Conservation (phyloP, 192 early-diverging fungal genomes). For the Phlyctochytrium planicorne region DNA sequence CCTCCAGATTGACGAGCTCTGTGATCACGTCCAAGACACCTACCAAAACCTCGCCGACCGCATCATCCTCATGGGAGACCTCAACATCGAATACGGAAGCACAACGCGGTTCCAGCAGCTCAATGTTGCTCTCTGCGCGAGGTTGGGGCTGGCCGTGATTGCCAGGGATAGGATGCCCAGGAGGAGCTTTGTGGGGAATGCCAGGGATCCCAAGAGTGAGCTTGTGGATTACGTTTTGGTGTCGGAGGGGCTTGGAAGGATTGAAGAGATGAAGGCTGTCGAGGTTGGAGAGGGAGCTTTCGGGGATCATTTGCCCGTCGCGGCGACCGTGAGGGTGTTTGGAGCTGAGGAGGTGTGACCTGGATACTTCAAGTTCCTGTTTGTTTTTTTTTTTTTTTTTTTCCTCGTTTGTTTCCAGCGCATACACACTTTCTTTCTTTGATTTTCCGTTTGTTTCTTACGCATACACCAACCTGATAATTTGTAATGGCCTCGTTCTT, state of each 20-base stretch:
- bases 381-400: no score
- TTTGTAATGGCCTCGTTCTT: no score
- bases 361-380: no score
- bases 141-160: background rate
- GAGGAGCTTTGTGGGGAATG: constrained; percentile 4
- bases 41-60: background rate
- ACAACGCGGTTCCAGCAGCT: background rate
- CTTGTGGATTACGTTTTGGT: background rate
- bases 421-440: no score
- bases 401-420: no score
- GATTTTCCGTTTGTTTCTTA: no score
- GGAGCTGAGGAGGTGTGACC: no score
- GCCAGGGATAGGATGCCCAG: background rate
- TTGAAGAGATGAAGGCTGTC: background rate
- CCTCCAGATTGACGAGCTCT: background rate
- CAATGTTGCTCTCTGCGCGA: background rate
- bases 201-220: background rate
- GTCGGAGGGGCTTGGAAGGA: background rate
- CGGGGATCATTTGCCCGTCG: background rate
- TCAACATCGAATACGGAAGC: background rate
- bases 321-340: background rate
- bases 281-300: background rate
- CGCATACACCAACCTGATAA: no score
- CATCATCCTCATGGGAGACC: background rate
- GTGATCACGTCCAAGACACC: background rate